Percentiles rank a stretch among this genome's conserved stretches.
These are phyloP conservation scores for Scutellaria baicalensis DNA, from an alignment of 257 asterid species.

Conservation along the genomic window DNA sequence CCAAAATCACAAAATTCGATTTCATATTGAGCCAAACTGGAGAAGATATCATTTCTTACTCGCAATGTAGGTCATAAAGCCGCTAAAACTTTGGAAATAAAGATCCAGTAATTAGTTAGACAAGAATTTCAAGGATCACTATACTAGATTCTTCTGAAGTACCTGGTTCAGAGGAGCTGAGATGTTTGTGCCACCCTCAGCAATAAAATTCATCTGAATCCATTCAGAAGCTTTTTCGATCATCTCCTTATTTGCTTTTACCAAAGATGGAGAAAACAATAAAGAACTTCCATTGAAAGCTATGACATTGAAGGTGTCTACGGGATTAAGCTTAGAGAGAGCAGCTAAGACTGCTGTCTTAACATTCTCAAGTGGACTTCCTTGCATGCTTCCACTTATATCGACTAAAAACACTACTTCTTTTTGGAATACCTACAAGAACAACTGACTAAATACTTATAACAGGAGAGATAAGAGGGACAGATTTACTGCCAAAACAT, in stretches of 20 bases:
- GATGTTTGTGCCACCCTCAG: conserved; percentile 61
- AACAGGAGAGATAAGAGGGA: not conserved
- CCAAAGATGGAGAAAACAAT: conserved; percentile 50
- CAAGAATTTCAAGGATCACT: conserved; percentile 2
- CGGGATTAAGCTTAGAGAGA: conserved; percentile 45
- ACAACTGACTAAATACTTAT: not conserved
- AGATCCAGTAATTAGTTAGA: not conserved
- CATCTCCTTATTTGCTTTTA: conserved; percentile 38
- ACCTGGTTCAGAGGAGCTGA: conserved; percentile 66
- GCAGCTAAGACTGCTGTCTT: conserved; percentile 50
- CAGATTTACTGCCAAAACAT: not conserved
- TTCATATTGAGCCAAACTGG: not conserved
- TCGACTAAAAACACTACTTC: conserved; percentile 70
- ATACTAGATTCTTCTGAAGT: not conserved
- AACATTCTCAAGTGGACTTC: conserved; percentile 52
- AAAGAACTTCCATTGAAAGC: conserved; percentile 45
- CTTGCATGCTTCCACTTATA: conserved; percentile 73
- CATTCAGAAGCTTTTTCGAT: conserved; percentile 47
- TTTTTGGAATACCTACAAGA: conserved; percentile 57
- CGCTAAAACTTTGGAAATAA: not conserved
- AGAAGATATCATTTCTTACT: not conserved
- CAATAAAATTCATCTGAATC: conserved; percentile 45
- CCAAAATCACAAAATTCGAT: not conserved
- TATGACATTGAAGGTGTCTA: conserved; percentile 60
- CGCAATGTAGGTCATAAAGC: not conserved